These are phyloP conservation scores for Schoenoplectus tabernaemontani DNA, from an alignment of 202 grass and related monocot genomes.

Conservation along the genomic window DNA sequence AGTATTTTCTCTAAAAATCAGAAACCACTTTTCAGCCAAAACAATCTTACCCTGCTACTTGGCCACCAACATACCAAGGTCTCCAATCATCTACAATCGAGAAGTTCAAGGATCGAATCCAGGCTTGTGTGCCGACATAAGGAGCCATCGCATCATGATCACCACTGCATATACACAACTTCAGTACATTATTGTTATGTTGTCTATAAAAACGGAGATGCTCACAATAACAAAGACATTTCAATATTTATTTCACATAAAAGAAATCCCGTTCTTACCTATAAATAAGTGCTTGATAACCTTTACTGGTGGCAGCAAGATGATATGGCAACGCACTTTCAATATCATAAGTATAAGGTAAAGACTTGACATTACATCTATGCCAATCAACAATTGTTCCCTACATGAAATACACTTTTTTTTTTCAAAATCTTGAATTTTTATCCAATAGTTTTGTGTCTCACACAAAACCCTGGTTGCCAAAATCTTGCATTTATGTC, in stretches of 20 bases:
- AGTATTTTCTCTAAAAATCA: background rate
- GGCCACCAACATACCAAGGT: slow-evolving; percentile 34
- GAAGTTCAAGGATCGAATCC: slow-evolving; percentile 53
- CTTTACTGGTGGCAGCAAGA: slow-evolving; percentile 40
- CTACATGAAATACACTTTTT: slow-evolving; percentile 25
- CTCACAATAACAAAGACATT: background rate
- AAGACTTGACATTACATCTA: slow-evolving; percentile 26
- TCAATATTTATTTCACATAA: background rate
- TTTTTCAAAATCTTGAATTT: background rate
- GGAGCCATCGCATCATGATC: slow-evolving; percentile 23
- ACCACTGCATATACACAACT: slow-evolving; percentile 20
- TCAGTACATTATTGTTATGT: background rate
- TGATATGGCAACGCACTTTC: slow-evolving; percentile 34
- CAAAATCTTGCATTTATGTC: background rate
- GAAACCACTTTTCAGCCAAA: background rate
- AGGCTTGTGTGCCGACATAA: slow-evolving; percentile 35
- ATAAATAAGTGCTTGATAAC: slow-evolving; percentile 40
- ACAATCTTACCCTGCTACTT: slow-evolving; percentile 46
- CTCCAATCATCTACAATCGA: slow-evolving; percentile 53
- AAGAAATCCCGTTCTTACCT: slow-evolving; percentile 4
- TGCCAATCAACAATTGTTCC: slow-evolving; percentile 45
- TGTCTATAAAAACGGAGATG: background rate
- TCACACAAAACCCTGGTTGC: background rate
- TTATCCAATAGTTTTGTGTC: background rate
- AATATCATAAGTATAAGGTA: slow-evolving; percentile 35